Percentiles rank a stretch among this genome's conserved stretches.
These are phyloP conservation scores for Diplotaxis tenuifolia DNA, from an alignment of 345 rosid species.

Conservation along the genomic window DNA sequence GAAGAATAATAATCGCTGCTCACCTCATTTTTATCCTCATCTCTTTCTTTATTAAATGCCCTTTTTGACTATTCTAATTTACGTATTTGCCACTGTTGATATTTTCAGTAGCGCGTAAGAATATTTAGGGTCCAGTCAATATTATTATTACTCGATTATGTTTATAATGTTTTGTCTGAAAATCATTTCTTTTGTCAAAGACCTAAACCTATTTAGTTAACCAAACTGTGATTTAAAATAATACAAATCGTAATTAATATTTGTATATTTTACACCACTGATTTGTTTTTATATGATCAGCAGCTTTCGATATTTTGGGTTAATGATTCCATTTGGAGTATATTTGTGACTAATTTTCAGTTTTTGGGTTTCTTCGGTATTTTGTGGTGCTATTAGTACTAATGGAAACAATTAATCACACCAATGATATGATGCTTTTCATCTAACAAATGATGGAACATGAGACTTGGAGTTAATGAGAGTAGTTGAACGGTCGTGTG, in stretches of 20 bases:
- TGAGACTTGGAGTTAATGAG: slow-evolving; percentile 6
- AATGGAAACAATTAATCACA: neutral
- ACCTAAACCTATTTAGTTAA: too few relatives aligned
- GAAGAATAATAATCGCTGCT: slow-evolving; percentile 21
- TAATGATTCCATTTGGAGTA: neutral
- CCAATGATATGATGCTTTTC: neutral
- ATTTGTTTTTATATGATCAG: too few relatives aligned
- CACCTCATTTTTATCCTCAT: slow-evolving; percentile 33
- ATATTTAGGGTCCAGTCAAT: neutral
- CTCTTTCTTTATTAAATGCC: slow-evolving; percentile 21
- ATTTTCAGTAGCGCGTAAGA: slow-evolving; percentile 19
- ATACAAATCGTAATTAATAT: too few relatives aligned
- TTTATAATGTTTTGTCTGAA: neutral
- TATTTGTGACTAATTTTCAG: neutral
- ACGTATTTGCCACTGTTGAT: slow-evolving; percentile 32
- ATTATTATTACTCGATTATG: neutral
- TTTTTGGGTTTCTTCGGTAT: neutral
- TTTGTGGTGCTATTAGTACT: neutral
- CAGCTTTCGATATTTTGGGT: too few relatives aligned
- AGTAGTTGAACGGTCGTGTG: slow-evolving; percentile 22
- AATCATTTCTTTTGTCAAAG: too few relatives aligned
- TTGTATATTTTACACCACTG: too few relatives aligned
- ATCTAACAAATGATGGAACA: neutral
- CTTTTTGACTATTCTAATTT: slow-evolving; percentile 23
- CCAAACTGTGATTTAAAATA: too few relatives aligned